Base-by-base conservation (phyloP, 345 rosid genomes). In the Erodium maritimum region DNA sequence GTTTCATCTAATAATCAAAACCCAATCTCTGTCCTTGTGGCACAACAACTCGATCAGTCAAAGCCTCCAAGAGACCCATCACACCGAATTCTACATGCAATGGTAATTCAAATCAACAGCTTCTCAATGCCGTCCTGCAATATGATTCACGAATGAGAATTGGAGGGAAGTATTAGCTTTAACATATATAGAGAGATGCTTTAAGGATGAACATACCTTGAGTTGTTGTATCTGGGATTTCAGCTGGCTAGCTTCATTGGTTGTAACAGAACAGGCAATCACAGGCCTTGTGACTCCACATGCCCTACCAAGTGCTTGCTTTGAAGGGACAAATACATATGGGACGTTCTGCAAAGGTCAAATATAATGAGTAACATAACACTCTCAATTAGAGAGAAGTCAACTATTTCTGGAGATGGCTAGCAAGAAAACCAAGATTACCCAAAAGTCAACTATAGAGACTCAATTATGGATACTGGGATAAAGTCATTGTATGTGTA, bases 241-340 rank as follows among this genome's bases (percentile, higher is more conserved):
- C 85, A 94, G 70, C 62, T 83, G 96, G 70, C 97, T 84, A 13
- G 78, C 97, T 52, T 90, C 99, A 21, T 87, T 87, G 16, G 95
- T 60, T 17, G 87, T 85, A 50, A 93, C 96, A 0, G 99, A 94
- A 65, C 87, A 79, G 33, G 99, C 84, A 55, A 94, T 94, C 50
- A 90, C 99, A 16, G 96, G 80, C 71, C 97, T 87, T 61, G 97
- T 87, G 52, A 90, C 99, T 24, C 99, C 99, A 9, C 96, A 90
- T 5, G 99, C 99, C 66, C 99, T 75, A 57, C 97, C 99, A 62
- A 90, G 95, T 8, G 96, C 95, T 79, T 85, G 86, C 69, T 90
- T 94, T 60, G 97, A 94, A 19, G 96, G 96, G 14, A 94, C 99
- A 79, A 94, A 94, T 21, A 94, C 99, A 55, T 90, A 94, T 0